phyloP scores from a whole-genome alignment of 1,284 basidiomycete genomes.

The Clitocybe nebularis region DNA sequence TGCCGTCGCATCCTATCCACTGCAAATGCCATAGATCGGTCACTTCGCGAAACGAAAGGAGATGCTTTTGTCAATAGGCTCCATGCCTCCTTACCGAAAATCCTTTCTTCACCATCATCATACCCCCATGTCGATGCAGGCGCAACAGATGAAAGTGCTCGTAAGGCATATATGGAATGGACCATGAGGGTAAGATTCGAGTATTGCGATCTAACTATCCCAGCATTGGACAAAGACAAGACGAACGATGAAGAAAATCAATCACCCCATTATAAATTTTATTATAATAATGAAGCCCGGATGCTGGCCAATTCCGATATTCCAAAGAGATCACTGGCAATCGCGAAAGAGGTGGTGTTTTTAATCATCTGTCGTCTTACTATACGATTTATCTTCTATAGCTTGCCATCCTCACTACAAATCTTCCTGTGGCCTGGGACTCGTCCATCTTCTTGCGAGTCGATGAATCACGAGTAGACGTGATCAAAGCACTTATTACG shows the following conservation, averaged over 20 bases:
- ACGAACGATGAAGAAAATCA: conserved; percentile 40
- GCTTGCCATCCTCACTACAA: conserved; percentile 87
- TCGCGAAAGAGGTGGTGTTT: conserved; percentile 78
- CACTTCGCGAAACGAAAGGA: conserved; percentile 82
- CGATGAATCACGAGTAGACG: conserved; percentile 83
- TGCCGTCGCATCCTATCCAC: conserved; percentile 80
- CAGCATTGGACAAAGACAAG: conserved; percentile 27
- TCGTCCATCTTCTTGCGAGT: conserved; percentile 87
- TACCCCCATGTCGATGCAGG: conserved; percentile 45
- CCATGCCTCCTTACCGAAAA: conserved; percentile 70
- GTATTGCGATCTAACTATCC: conserved; percentile 77
- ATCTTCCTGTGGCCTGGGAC: conserved; percentile 85
- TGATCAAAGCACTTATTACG: conserved; percentile 87
- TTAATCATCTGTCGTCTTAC: conserved; percentile 3
- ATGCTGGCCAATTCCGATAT: conserved; percentile 77
- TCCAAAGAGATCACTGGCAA: conserved; percentile 83
- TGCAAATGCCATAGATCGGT: conserved; percentile 78
- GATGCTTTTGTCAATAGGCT: conserved; percentile 76
- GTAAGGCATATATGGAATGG: conserved; percentile 78
- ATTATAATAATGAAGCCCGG: conserved; percentile 74
- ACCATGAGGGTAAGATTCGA: conserved; percentile 77
- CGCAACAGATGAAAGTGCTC: conserved; percentile 61
- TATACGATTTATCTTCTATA: conserved; percentile 28
- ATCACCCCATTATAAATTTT: conserved; percentile 72
- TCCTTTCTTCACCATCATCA: conserved; percentile 43